Percentiles rank a stretch among this genome's conserved stretches.
Evolutionary conservation across 2,329 filamentous ascomycete species (phyloP).

Genomic region (Zelopaecilomyces penicillatus): DNA sequence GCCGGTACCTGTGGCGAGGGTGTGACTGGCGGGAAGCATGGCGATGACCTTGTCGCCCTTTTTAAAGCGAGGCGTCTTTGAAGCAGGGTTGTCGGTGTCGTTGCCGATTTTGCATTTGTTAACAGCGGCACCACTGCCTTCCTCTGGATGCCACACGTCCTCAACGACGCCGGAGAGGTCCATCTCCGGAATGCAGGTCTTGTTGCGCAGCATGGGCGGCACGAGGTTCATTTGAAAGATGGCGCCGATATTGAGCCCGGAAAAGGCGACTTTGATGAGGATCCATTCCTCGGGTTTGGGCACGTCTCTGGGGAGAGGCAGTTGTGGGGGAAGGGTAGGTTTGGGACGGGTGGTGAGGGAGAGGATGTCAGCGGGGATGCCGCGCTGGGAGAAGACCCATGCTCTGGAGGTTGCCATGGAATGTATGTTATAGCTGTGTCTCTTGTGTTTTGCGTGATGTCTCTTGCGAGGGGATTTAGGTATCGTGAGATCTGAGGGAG

Average conservation of each 20-base stretch:
- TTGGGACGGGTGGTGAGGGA: slow-evolving; percentile 14
- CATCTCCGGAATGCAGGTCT: slow-evolving; percentile 30
- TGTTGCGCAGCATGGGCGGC: slow-evolving; percentile 28
- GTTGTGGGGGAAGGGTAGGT: slow-evolving; percentile 18
- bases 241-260: slow-evolving; percentile 37
- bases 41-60: slow-evolving; percentile 29
- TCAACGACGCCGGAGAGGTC: slow-evolving; percentile 35
- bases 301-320: slow-evolving; percentile 19
- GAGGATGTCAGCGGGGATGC: slow-evolving; percentile 18
- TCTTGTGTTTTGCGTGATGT: not conserved
- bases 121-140: not conserved
- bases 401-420: slow-evolving; percentile 14
- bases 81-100: not conserved
- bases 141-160: slow-evolving; percentile 23
- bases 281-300: slow-evolving; percentile 26
- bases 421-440: not conserved
- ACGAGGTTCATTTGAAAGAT: slow-evolving; percentile 33
- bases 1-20: slow-evolving; percentile 27
- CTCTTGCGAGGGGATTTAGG: not conserved
- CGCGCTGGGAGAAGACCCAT: slow-evolving; percentile 22
- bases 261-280: slow-evolving; percentile 32
- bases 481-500: not conserved
- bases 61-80: slow-evolving; percentile 13
- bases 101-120: not conserved
- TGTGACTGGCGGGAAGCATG: slow-evolving; percentile 26